A percentile compares a stretch with the other conserved stretches of the same genome.
phyloP scores from a whole-genome alignment of 768 basidiomycete genomes.

The Tylopilus plumbeoviolaceoides region DNA sequence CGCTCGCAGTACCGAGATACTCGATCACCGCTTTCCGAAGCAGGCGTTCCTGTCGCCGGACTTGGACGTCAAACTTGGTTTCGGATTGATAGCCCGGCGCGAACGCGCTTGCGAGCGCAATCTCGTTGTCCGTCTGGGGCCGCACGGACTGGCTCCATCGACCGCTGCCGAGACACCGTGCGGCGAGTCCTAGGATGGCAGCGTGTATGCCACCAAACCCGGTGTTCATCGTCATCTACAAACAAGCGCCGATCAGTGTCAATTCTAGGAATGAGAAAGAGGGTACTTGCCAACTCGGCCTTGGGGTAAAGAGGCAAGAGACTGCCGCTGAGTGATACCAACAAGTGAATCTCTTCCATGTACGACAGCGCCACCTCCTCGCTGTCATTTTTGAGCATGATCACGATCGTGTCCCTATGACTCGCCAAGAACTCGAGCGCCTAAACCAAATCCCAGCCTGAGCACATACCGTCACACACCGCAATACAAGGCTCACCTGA shows the following conservation, averaged over 20 bases:
- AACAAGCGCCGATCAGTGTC: neutral
- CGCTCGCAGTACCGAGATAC: slow-evolving; percentile 68
- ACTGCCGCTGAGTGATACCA: slow-evolving; percentile 66
- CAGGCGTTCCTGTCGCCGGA: slow-evolving; percentile 51
- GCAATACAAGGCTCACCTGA: slow-evolving; percentile 44
- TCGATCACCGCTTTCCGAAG: slow-evolving; percentile 59
- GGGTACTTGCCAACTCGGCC: slow-evolving; percentile 65
- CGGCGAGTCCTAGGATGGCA: slow-evolving; percentile 70
- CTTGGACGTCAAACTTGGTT: slow-evolving; percentile 56
- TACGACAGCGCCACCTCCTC: slow-evolving; percentile 58
- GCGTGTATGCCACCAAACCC: slow-evolving; percentile 86
- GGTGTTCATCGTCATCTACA: slow-evolving; percentile 55
- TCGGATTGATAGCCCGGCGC: slow-evolving; percentile 53
- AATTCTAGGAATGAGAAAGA: neutral
- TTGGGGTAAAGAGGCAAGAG: slow-evolving; percentile 71
- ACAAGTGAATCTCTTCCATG: slow-evolving; percentile 75
- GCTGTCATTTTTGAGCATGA: slow-evolving; percentile 73
- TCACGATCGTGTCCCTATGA: slow-evolving; percentile 81
- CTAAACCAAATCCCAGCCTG: neutral
- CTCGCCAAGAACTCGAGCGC: slow-evolving; percentile 71
- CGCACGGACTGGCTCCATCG: slow-evolving; percentile 53
- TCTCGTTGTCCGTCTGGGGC: slow-evolving; percentile 66
- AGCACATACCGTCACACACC: neutral
- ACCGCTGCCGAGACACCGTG: slow-evolving; percentile 60
- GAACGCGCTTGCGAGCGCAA: slow-evolving; percentile 46